Conservation (phyloP, 768 basidiomycete species). For the Calocybe indica region DNA sequence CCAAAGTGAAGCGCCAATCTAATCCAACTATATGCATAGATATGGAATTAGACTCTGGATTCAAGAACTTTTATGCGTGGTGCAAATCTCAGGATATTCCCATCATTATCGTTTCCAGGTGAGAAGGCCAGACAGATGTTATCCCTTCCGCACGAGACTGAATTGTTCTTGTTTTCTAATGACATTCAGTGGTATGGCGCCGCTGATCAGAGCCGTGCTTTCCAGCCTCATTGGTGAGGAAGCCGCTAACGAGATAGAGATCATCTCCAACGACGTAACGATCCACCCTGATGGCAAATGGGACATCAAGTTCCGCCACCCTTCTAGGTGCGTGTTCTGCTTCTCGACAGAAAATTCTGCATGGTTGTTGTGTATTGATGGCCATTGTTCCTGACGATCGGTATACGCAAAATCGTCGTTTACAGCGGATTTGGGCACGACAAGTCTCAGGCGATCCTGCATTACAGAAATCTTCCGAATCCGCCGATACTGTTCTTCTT, state of each 20-base stretch:
- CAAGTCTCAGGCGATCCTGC: slow-evolving; percentile 91
- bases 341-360: neutral
- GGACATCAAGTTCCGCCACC: slow-evolving; percentile 85
- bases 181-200: slow-evolving; percentile 76
- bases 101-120: slow-evolving; percentile 92
- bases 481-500: slow-evolving; percentile 92
- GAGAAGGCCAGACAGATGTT: slow-evolving; percentile 5
- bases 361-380: neutral
- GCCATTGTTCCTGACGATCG: neutral
- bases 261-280: slow-evolving; percentile 89
- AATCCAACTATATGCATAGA: slow-evolving; percentile 36
- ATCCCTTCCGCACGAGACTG: neutral
- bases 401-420: neutral
- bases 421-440: slow-evolving; percentile 87
- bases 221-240: slow-evolving; percentile 71
- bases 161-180: neutral
- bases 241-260: slow-evolving; percentile 70
- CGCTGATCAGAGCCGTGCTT: slow-evolving; percentile 89
- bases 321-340: slow-evolving; percentile 55
- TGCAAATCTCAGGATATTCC: slow-evolving; percentile 79
- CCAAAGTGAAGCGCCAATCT: neutral
- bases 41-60: slow-evolving; percentile 83
- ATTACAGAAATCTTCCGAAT: slow-evolving; percentile 65
- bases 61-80: slow-evolving; percentile 83
- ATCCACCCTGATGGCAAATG: slow-evolving; percentile 63